Base-by-base conservation (phyloP, 352 stramenopile species). In the Phytophthora quininea region DNA sequence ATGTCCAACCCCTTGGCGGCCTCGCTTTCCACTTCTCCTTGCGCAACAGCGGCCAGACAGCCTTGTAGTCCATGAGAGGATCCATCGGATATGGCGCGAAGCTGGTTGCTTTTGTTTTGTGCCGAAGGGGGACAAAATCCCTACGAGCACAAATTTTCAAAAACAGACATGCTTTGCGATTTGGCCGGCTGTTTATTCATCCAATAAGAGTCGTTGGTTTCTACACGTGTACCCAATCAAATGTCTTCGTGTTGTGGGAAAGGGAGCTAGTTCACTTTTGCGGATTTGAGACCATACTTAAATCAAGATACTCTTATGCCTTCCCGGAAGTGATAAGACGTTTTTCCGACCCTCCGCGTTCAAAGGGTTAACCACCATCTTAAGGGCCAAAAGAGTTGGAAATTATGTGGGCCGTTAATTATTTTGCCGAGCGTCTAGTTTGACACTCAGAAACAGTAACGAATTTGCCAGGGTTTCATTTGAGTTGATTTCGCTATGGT, bases 351-450 rank as follows among this genome's bases (percentile, higher is more conserved):
- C 12, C n/a, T n/a, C 42, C 42, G 42, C 42, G 42, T 48, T 27
- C 42, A 48, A 48, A 7, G 42, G 42, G 42, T 48, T 48, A 48
- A 48, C 19, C n/a, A n/a, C n/a, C n/a, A n/a, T n/a, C n/a, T n/a
- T n/a, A n/a, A n/a, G n/a, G n/a, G n/a, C n/a, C n/a, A n/a, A n/a
- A n/a, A n/a, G n/a, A n/a, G n/a, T n/a, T n/a, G n/a, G n/a, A n/a
- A n/a, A n/a, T n/a, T n/a, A n/a, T n/a, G n/a, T n/a, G n/a, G n/a
- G n/a, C n/a, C n/a, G n/a, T n/a, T n/a, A n/a, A n/a, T n/a, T n/a
- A n/a, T n/a, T n/a, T n/a, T n/a, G n/a, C n/a, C n/a, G n/a, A n/a
- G n/a, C n/a, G n/a, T n/a, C n/a, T n/a, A n/a, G n/a, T n/a, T n/a
- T n/a, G n/a, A n/a, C n/a, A n/a, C n/a, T n/a, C n/a, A n/a, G n/a